A percentile compares a stretch with the other conserved stretches of the same genome.
Conservation (phyloP, 129 eudicot genomes). For the Helichrysum umbraculigerum region DNA sequence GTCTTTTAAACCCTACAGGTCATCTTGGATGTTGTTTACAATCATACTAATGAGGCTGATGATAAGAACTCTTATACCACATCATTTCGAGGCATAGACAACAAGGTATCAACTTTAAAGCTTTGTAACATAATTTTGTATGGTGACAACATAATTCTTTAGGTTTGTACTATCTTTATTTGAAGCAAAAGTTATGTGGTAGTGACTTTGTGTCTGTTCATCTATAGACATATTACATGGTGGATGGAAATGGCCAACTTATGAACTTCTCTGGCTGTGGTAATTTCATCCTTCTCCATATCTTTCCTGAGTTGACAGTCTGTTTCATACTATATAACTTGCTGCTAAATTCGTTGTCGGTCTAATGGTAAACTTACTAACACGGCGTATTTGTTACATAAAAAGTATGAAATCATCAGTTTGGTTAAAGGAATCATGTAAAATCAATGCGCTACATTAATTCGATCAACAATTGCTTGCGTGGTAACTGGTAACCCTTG, state of each 20-base stretch:
- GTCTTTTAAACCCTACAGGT: constrained; percentile 49
- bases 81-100: constrained; percentile 97
- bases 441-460: not conserved
- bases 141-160: not conserved
- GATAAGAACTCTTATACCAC: constrained; percentile 83
- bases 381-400: not conserved
- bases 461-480: not conserved
- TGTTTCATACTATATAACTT: not conserved
- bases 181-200: constrained; percentile 15
- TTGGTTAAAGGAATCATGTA: not conserved
- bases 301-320: constrained; percentile 10
- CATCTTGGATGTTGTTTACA: constrained; percentile 94
- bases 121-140: not conserved
- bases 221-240: constrained; percentile 82
- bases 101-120: constrained; percentile 62
- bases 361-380: not conserved
- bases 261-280: constrained; percentile 96
- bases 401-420: not conserved
- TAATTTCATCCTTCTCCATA: constrained; percentile 33
- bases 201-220: constrained; percentile 22
- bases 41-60: constrained; percentile 98
- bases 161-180: not conserved
- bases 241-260: constrained; percentile 64
- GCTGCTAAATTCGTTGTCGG: constrained; percentile 1
- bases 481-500: not conserved